A percentile compares a stretch with the other conserved stretches of the same genome.
Evolutionary conservation across 768 basidiomycete genomes (phyloP).

Genomic region (Phylloporus sp.): DNA sequence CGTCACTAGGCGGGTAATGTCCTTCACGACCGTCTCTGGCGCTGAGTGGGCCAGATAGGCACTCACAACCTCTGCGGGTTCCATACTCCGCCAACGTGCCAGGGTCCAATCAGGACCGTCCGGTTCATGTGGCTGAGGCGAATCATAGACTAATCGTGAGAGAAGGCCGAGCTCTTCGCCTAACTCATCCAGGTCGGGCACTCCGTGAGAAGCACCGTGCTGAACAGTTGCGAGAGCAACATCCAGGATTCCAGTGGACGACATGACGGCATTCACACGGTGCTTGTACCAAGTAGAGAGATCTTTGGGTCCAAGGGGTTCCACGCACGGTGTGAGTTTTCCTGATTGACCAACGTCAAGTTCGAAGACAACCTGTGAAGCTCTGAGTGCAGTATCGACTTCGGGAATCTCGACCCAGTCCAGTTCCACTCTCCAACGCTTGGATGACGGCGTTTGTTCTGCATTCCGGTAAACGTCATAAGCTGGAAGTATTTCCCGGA

Average conservation of each 20-base stretch:
- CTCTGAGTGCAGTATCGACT: constrained; percentile 41
- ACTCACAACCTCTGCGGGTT: constrained; percentile 57
- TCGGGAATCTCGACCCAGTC: constrained; percentile 58
- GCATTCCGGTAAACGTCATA: constrained; percentile 46
- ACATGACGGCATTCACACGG: constrained; percentile 60
- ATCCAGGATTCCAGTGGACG: constrained; percentile 71
- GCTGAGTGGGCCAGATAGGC: constrained; percentile 78
- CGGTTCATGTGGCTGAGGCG: constrained; percentile 41
- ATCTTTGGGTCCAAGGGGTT: constrained; percentile 24
- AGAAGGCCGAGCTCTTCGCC: constrained; percentile 92
- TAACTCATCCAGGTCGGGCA: constrained; percentile 74
- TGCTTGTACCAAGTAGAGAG: constrained; percentile 73
- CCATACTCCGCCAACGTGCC: constrained; percentile 64
- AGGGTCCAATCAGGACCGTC: constrained; percentile 71
- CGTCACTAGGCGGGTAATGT: constrained; percentile 75
- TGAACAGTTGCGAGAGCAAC: constrained; percentile 76
- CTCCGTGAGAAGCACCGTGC: constrained; percentile 77
- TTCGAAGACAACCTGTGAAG: constrained; percentile 20
- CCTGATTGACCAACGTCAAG: constrained; percentile 9
- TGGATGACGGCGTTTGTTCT: constrained; percentile 36
- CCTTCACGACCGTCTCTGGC: constrained; percentile 55
- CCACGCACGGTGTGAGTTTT: constrained; percentile 4
- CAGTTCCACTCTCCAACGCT: constrained; percentile 46
- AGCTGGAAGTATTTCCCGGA: constrained; percentile 58
- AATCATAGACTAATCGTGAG: constrained; percentile 83